Percentiles rank a stretch among this genome's conserved stretches.
phyloP scores from a whole-genome alignment of 2,329 filamentous ascomycete species.

The Botrytis fragariae region DNA sequence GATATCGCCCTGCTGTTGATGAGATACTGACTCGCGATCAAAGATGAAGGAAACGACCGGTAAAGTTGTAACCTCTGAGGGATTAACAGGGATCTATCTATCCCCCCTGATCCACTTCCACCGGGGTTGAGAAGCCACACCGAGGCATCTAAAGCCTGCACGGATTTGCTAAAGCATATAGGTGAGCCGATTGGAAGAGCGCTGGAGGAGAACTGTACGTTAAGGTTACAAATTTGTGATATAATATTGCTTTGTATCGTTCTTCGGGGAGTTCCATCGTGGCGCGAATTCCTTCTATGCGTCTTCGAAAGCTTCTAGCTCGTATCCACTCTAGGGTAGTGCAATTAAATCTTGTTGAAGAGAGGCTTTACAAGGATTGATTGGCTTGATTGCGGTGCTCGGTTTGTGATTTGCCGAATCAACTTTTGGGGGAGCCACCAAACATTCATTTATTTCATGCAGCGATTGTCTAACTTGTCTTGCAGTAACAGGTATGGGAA shows the following conservation, averaged over 20 bases:
- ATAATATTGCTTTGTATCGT: background rate
- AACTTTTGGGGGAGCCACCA: background rate
- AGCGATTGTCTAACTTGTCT: conserved; percentile 5
- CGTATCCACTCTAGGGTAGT: conserved; percentile 12
- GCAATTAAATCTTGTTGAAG: conserved; percentile 3
- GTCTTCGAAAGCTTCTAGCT: conserved; percentile 22
- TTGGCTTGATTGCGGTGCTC: background rate
- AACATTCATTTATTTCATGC: conserved; percentile 10
- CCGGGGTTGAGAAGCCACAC: conserved; percentile 4
- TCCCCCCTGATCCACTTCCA: background rate
- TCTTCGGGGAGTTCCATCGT: conserved; percentile 5
- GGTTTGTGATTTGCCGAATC: conserved; percentile 7
- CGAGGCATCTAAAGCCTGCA: conserved; percentile 4
- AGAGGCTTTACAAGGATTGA: background rate
- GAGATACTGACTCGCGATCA: conserved; percentile 2
- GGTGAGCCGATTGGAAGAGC: conserved; percentile 12
- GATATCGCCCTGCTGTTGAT: background rate
- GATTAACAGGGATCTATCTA: conserved; percentile 8
- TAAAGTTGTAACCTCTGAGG: conserved; percentile 2
- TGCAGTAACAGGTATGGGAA: background rate
- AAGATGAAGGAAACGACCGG: background rate
- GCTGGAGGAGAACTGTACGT: background rate
- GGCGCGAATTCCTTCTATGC: conserved; percentile 20
- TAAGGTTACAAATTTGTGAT: background rate
- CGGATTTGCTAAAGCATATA: background rate